These are phyloP conservation scores for Garcia nutans DNA, from an alignment of 345 rosid genomes.

Conservation along the genomic window DNA sequence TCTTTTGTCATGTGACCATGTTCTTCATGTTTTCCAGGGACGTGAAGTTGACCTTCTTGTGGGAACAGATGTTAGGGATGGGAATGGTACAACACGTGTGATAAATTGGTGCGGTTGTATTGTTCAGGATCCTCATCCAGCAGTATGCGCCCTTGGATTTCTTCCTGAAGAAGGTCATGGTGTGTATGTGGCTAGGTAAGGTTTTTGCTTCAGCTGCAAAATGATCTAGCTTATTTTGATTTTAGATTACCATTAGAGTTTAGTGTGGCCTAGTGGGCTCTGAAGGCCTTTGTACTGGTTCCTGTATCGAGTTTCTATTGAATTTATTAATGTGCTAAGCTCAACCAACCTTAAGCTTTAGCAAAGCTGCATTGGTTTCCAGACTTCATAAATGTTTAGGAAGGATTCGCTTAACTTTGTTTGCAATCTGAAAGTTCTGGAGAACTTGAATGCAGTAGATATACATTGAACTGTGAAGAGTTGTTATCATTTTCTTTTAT, in stretches of 20 bases:
- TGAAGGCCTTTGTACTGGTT: neutral
- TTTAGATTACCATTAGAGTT: neutral
- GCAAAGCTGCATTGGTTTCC: neutral
- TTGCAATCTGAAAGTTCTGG: neutral
- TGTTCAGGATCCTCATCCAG: conserved; percentile 91
- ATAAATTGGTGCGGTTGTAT: conserved; percentile 94
- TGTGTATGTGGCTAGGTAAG: conserved; percentile 83
- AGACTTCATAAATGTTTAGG: neutral
- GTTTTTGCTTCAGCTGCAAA: neutral
- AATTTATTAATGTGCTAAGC: neutral
- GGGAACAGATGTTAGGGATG: conserved; percentile 90
- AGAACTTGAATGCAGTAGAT: no score
- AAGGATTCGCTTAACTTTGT: neutral
- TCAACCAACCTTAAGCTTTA: neutral
- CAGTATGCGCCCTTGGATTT: conserved; percentile 98
- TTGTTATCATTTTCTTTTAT: neutral
- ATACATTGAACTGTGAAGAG: neutral
- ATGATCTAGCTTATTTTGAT: neutral
- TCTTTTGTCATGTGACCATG: neutral
- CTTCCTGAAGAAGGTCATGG: conserved; percentile 99
- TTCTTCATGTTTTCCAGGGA: conserved; percentile 52
- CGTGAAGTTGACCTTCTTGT: conserved; percentile 67
- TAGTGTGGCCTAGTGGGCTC: neutral
- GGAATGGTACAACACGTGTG: conserved; percentile 77
- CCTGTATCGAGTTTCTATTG: neutral